Evolutionary conservation across 805 yeast species (phyloP).

Genomic region (Saccharomycopsis oosterbeekiorum): DNA sequence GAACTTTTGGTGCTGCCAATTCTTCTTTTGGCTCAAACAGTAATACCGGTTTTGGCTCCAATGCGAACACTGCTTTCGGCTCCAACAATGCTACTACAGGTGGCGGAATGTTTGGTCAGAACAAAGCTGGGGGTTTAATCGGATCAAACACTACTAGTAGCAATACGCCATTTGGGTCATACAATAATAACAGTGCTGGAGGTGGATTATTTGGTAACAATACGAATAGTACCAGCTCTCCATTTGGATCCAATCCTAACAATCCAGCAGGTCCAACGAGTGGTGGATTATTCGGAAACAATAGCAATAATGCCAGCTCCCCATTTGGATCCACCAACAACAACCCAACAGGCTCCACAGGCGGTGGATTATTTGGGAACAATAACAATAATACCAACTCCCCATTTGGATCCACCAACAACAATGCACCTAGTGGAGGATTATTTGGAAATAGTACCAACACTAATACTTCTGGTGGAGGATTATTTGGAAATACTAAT

Average conservation of each 20-base stretch:
- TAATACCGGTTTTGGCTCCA: neutral
- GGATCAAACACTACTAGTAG: too few relatives aligned
- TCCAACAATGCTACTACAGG: too few relatives aligned
- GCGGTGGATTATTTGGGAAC: too few relatives aligned
- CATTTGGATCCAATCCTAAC: slow-evolving; percentile 6
- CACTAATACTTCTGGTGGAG: neutral
- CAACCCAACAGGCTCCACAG: slow-evolving; percentile 18
- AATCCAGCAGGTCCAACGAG: slow-evolving; percentile 14
- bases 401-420: slow-evolving; percentile 15
- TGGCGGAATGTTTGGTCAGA: too few relatives aligned
- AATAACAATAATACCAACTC: slow-evolving; percentile 8
- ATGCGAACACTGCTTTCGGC: slow-evolving; percentile 12
- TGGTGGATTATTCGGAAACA: slow-evolving; percentile 25
- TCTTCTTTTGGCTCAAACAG: slow-evolving; percentile 24
- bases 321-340: slow-evolving; percentile 21
- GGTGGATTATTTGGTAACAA: slow-evolving; percentile 26
- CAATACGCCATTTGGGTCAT: slow-evolving; percentile 19
- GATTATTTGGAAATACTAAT: slow-evolving; percentile 16
- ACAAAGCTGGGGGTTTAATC: too few relatives aligned
- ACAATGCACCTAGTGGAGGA: slow-evolving; percentile 19
- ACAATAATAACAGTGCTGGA: slow-evolving; percentile 15
- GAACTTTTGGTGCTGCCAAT: slow-evolving; percentile 18
- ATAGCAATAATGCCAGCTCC: slow-evolving; percentile 18
- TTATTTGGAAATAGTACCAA: slow-evolving; percentile 3
- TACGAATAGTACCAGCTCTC: slow-evolving; percentile 14